Percentiles rank a stretch among this genome's conserved stretches.
These are phyloP conservation scores for Cicer pinnatifidum DNA, from an alignment of 306 rosid genomes.

Conservation along the genomic window DNA sequence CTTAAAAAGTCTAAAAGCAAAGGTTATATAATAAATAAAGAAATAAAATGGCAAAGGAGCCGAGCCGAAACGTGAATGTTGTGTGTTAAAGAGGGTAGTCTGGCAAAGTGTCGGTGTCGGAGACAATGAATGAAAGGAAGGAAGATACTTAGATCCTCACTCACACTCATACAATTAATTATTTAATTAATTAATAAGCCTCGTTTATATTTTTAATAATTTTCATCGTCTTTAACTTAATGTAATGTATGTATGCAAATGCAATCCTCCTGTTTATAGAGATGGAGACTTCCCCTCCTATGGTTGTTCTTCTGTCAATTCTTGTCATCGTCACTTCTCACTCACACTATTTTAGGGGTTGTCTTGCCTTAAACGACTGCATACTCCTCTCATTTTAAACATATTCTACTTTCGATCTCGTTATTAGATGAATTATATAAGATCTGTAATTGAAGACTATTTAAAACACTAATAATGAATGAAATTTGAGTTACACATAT, in stretches of 20 bases:
- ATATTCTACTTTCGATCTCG: too few relatives aligned
- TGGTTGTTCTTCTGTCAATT: slow-evolving; percentile 51
- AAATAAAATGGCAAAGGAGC: slow-evolving; percentile 19
- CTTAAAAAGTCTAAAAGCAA: not conserved
- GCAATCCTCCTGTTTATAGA: not conserved
- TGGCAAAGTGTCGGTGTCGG: slow-evolving; percentile 55
- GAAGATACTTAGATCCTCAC: not conserved
- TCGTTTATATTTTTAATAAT: slow-evolving; percentile 1
- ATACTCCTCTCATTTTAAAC: not conserved
- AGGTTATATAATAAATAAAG: not conserved
- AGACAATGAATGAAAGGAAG: slow-evolving; percentile 23
- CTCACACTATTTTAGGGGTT: not conserved
- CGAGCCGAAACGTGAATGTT: slow-evolving; percentile 37
- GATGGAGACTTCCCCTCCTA: slow-evolving; percentile 46
- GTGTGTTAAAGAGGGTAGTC: slow-evolving; percentile 28
- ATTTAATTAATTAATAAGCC: not conserved
- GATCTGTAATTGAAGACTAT: too few relatives aligned
- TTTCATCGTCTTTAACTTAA: not conserved
- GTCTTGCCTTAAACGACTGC: not conserved
- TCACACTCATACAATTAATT: too few relatives aligned
- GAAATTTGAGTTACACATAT: too few relatives aligned
- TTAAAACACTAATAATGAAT: too few relatives aligned
- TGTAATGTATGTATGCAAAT: not conserved
- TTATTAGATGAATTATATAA: too few relatives aligned
- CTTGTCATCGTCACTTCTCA: slow-evolving; percentile 24